phyloP scores from a whole-genome alignment of 78 protist species.

The Neovahlkampfia damariscottae region DNA sequence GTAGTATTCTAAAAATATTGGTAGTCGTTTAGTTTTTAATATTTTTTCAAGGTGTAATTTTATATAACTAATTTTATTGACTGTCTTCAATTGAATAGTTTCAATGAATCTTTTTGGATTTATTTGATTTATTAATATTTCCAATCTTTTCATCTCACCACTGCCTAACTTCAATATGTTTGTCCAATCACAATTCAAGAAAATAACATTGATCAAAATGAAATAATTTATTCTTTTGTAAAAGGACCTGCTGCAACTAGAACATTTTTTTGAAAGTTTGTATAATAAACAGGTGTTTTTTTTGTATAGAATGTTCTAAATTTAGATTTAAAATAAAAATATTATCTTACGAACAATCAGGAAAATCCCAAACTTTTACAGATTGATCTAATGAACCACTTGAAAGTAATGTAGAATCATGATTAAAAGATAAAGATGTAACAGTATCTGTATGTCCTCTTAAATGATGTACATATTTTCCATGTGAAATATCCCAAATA shows the following conservation, averaged over 20 bases:
- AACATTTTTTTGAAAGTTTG: background rate
- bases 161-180: no score
- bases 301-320: background rate
- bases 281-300: background rate
- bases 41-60: no score
- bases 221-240: background rate
- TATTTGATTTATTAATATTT: no score
- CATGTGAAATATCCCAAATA: conserved; percentile 1
- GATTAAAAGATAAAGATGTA: background rate
- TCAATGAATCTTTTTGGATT: no score
- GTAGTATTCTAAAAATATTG: no score
- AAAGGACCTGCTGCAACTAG: background rate
- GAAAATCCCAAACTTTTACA: background rate
- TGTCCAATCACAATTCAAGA: background rate
- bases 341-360: background rate
- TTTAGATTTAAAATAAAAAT: background rate
- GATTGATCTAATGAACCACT: background rate
- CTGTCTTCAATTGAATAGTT: no score
- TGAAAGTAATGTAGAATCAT: background rate
- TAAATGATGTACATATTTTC: background rate
- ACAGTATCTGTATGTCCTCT: background rate
- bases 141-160: no score
- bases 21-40: no score
- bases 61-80: no score
- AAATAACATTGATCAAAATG: background rate